Conservation (phyloP, 1,139 yeast species). For the Suhomyces terraborum region DNA sequence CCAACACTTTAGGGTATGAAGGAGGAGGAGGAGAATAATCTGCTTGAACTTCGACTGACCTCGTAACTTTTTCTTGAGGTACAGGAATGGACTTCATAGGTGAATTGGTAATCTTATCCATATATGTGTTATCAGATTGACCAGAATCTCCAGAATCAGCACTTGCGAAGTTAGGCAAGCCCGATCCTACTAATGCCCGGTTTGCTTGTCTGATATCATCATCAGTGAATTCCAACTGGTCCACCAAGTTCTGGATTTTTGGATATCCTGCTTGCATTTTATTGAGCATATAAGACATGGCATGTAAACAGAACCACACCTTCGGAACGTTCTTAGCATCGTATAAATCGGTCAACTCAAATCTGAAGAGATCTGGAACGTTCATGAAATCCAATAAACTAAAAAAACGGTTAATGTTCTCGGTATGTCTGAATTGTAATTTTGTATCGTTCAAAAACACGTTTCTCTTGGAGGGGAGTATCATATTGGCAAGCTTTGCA, state of each 20-base stretch:
- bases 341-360: slow-evolving; percentile 89
- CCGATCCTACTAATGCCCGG: slow-evolving; percentile 60
- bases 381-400: slow-evolving; percentile 67
- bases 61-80: slow-evolving; percentile 5
- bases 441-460: slow-evolving; percentile 49
- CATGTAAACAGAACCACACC: slow-evolving; percentile 92
- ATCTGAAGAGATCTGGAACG: slow-evolving; percentile 84
- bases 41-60: slow-evolving; percentile 6
- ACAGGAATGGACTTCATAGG: slow-evolving; percentile 10
- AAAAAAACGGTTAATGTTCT: slow-evolving; percentile 86
- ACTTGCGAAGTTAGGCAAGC: slow-evolving; percentile 64
- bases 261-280: slow-evolving; percentile 60
- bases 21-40: slow-evolving; percentile 5
- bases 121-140: slow-evolving; percentile 17
- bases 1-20: slow-evolving; percentile 13
- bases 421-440: slow-evolving; percentile 87
- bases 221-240: slow-evolving; percentile 59
- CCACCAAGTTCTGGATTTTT: slow-evolving; percentile 63
- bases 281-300: slow-evolving; percentile 69
- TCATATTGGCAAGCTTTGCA: slow-evolving; percentile 74
- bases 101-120: slow-evolving; percentile 18
- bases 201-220: slow-evolving; percentile 73
- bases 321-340: slow-evolving; percentile 92
- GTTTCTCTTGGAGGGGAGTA: slow-evolving; percentile 64
- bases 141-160: slow-evolving; percentile 33